Conservation (phyloP, 441 rosid species). For the Lagerstroemia fauriei region DNA sequence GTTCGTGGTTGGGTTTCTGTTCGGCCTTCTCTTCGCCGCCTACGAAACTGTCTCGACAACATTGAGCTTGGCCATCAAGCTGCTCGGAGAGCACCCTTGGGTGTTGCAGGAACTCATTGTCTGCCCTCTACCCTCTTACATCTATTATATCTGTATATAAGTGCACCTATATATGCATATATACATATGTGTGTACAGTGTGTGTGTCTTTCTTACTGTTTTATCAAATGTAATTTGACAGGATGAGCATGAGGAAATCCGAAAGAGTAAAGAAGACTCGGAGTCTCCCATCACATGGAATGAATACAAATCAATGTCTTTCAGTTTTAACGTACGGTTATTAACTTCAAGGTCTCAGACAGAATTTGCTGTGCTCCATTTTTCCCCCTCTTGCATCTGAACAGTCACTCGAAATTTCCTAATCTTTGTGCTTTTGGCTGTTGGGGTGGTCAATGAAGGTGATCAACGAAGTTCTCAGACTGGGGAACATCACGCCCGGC, state of each 20-base stretch:
- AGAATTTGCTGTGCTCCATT: background rate
- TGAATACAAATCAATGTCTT: conserved; percentile 39
- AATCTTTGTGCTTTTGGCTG: background rate
- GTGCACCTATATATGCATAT: background rate
- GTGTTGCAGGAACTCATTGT: conserved; percentile 15
- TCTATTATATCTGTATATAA: background rate
- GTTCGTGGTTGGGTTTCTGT: conserved; percentile 15
- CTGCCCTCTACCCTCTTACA: no score
- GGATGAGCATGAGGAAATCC: conserved; percentile 37
- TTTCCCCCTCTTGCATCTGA: background rate
- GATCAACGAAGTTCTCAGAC: conserved; percentile 19
- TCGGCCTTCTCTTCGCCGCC: conserved; percentile 27
- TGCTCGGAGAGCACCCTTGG: conserved; percentile 17
- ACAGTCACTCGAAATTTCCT: background rate
- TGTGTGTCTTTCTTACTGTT: no score
- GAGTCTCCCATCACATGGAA: conserved; percentile 33
- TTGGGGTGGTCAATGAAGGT: conserved; percentile 5
- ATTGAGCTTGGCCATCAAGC: conserved; percentile 7
- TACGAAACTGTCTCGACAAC: conserved; percentile 30
- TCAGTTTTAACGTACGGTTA: conserved; percentile 30
- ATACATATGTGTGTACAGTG: background rate
- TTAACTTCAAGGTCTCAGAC: no score
- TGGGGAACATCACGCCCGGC: conserved; percentile 28
- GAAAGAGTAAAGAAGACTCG: conserved; percentile 16
- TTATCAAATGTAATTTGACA: background rate